These are phyloP conservation scores for Candolleomyces aberdarensis DNA, from an alignment of 768 basidiomycete species.

Conservation along the genomic window DNA sequence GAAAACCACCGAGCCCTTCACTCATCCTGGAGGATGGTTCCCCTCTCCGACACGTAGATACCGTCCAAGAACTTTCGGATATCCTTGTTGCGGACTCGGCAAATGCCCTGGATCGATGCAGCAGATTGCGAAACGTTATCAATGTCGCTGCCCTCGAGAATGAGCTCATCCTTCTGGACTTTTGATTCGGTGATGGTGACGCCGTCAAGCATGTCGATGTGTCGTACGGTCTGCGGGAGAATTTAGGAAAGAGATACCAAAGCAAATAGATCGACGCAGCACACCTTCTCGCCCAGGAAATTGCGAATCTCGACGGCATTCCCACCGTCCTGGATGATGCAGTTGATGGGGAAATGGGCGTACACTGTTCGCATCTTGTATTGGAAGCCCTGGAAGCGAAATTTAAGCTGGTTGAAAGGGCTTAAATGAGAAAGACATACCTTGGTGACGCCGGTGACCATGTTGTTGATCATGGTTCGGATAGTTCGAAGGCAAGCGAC, in stretches of 20 bases:
- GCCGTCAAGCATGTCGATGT: constrained; percentile 89
- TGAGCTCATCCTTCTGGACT: constrained; percentile 91
- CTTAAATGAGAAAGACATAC: constrained; percentile 31
- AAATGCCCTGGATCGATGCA: constrained; percentile 94
- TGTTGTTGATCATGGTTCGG: constrained; percentile 92
- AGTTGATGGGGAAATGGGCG: constrained; percentile 99
- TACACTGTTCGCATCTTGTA: constrained; percentile 99
- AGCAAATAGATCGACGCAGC: constrained; percentile 11
- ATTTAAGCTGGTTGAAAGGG: too few species aligned
- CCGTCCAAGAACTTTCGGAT: constrained; percentile 98
- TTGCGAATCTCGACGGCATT: constrained; percentile 84
- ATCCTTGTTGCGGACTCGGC: constrained; percentile 98
- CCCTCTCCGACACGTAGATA: constrained; percentile 86
- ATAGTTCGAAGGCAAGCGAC: constrained; percentile 98
- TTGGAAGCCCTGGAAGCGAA: constrained; percentile 75
- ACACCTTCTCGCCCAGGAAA: constrained; percentile 91
- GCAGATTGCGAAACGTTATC: constrained; percentile 98
- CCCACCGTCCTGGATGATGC: constrained; percentile 82
- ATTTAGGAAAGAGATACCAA: not conserved
- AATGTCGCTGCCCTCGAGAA: constrained; percentile 93
- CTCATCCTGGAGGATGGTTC: constrained; percentile 54
- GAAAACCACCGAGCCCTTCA: not conserved
- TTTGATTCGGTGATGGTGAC: constrained; percentile 84
- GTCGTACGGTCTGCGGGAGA: constrained; percentile 73
- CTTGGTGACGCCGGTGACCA: constrained; percentile 97